Evolutionary conservation across 225 moss, liverwort and hornwort species (phyloP).

Genomic region (Lunularia cruciata): DNA sequence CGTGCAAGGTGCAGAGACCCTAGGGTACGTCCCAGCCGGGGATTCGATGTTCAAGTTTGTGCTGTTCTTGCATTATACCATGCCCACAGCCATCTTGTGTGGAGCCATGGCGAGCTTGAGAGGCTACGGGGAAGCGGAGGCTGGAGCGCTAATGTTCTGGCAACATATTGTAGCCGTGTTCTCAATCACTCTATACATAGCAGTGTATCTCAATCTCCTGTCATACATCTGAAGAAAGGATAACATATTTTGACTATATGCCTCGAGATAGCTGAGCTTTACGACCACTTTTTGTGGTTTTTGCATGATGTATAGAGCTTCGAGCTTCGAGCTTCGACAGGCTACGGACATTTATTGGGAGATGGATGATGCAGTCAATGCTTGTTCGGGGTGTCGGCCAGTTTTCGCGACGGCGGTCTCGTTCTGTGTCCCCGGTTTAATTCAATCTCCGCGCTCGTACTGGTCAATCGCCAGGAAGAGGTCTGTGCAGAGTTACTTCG

Average conservation of each 20-base stretch:
- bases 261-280: not conserved
- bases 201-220: conserved; percentile 56
- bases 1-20: conserved; percentile 49
- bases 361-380: not conserved
- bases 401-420: not conserved
- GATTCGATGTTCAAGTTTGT: conserved; percentile 86
- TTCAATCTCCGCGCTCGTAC: not conserved
- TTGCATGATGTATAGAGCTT: not conserved
- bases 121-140: conserved; percentile 77
- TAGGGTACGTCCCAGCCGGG: conserved; percentile 55
- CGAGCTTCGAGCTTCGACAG: too few relatives aligned
- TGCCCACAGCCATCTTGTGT: conserved; percentile 89
- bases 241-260: not conserved
- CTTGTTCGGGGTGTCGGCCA: not conserved
- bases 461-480: too few relatives aligned
- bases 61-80: conserved; percentile 73
- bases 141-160: conserved; percentile 79
- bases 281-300: not conserved
- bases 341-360: not conserved
- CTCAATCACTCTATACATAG: conserved; percentile 61
- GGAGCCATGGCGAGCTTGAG: conserved; percentile 86
- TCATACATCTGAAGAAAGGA: conserved; percentile 9
- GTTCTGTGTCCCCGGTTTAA: not conserved
- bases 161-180: conserved; percentile 64
- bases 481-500: not conserved